Evolutionary conservation across 225 moss, liverwort and hornwort genomes (phyloP), one percentile per base, ranked within the genome.

Genomic region (Straminergon stramineum): DNA sequence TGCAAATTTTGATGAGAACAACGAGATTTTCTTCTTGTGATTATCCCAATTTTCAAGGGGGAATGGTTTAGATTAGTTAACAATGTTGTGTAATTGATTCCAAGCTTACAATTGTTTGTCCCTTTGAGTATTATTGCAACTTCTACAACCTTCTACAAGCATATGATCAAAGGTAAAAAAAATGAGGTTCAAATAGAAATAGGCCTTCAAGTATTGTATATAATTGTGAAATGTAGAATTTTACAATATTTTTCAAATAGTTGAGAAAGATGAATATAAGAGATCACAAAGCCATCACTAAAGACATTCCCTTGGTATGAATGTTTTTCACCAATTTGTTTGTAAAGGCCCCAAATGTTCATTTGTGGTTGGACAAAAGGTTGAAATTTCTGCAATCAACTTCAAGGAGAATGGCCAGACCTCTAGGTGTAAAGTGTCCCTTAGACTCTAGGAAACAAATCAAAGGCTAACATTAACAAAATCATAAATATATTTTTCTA

Each of bases 91-190:
- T 20, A 20, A 37, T 55, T 6, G 23, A 78, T 55, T 55, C 23
- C 2, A 23, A 55, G 2, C 9, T 53, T 55, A 13, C 21, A 34
- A 32, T 19, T 17, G 48, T 43, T 12, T 0, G 0, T 18, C 18
- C 48, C 48, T 48, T 2, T 17, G 0, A 17, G 1, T 75, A 31
- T 18, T 11, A 11, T 6, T 30, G 30, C 2, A 30, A 17, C 5
- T 2, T 30, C 30, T 0, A 11, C 11, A 31, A 18, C 1, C 4
- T 75, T 75, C 31, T 17, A 6, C 2, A 6, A 45, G 30, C 1
- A 6, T 17, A 1, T 6, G 30, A 45, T 45, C 0, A 28, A 74
- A 74, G 17, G 13, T 45, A 13, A 26, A 74, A 21, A 26, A 75
- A 48, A 17, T 6, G 17, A 48, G 15, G 7, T 75, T 31, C 28